Conservation (phyloP, 1,284 basidiomycete species). For the Termitomyces sp. region DNA sequence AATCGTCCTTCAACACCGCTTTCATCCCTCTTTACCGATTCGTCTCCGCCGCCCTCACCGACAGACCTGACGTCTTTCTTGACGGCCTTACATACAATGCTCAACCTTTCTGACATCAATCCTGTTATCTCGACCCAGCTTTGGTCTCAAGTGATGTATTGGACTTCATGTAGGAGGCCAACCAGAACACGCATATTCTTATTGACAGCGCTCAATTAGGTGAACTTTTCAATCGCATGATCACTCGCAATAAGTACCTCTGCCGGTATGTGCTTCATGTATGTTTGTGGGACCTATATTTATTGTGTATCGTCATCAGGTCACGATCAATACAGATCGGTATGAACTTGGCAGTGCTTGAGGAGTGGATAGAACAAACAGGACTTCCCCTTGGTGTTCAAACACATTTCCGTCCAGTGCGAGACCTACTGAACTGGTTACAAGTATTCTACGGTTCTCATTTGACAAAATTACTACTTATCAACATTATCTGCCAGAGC, state of each 20-base stretch:
- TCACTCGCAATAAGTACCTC: slow-evolving; percentile 89
- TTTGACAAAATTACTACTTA: slow-evolving; percentile 9
- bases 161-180: slow-evolving; percentile 69
- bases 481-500: slow-evolving; percentile 44
- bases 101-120: slow-evolving; percentile 88
- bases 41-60: slow-evolving; percentile 47
- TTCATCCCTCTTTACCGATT: slow-evolving; percentile 48
- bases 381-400: slow-evolving; percentile 78
- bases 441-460: slow-evolving; percentile 46
- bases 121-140: slow-evolving; percentile 86
- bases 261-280: slow-evolving; percentile 58
- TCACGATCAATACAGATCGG: slow-evolving; percentile 87
- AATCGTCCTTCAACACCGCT: slow-evolving; percentile 41
- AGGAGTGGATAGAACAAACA: slow-evolving; percentile 88
- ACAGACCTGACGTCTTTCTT: slow-evolving; percentile 75
- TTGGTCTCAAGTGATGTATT: slow-evolving; percentile 94
- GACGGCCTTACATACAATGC: slow-evolving; percentile 81
- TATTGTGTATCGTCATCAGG: slow-evolving; percentile 28
- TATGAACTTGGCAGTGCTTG: slow-evolving; percentile 81
- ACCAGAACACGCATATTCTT: slow-evolving; percentile 2
- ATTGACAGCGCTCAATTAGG: slow-evolving; percentile 37
- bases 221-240: slow-evolving; percentile 92
- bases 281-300: slow-evolving; percentile 4
- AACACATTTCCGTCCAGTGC: slow-evolving; percentile 79
- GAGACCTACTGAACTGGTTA: slow-evolving; percentile 84